Evolutionary conservation across 2,329 filamentous ascomycete species (phyloP), one percentile per base, ranked within the genome.

Genomic region (Aspergillus sp.): DNA sequence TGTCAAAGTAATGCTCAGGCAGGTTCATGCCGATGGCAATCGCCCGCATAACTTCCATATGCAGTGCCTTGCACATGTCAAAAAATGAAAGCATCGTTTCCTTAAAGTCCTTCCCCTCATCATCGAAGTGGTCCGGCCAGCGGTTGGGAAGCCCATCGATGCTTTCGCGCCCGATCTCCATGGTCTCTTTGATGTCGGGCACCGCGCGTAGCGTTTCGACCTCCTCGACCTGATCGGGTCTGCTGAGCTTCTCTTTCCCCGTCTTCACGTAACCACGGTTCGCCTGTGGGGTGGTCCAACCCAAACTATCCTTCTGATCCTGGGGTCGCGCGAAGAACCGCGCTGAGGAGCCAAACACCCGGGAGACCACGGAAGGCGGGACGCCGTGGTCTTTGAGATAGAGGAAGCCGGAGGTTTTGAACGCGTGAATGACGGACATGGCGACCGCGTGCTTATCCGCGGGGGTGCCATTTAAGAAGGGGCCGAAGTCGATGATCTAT

Each of bases 341-440:
- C 46, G 85, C 84, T 4, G 88, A 91, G 51, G 80, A 78, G 56
- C 76, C 68, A 68, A 94, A 95, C 54, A 87, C 80, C 52, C 79
- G 71, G 53, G 80, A 69, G 11, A 90, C 74, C 9, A 80, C 79
- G 8, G 80, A 73, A 3, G 81, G 64, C 0, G 84, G 73, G 54
- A 96, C 87, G 38, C 87, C 82, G 60, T 93, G 86, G 70, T 93
- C 89, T 62, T 86, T 86, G 36, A 95, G 82, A 73, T 96, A 96
- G 65, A 96, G 82, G 77, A 96, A 96, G 52, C 92, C 92, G 2
- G 91, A 88, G 1, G 82, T 86, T 63, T 91, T 88, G 76, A 96
- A 95, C 40, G 89, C 91, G 49, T 84, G 67, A 11, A 93, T 84
- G 60, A 96, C 85, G 38, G 87, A 83, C 49, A 83, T 73, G 19